These are phyloP conservation scores for Cryptococcus sp. DNA, from an alignment of 1,284 basidiomycete genomes.

Conservation along the genomic window DNA sequence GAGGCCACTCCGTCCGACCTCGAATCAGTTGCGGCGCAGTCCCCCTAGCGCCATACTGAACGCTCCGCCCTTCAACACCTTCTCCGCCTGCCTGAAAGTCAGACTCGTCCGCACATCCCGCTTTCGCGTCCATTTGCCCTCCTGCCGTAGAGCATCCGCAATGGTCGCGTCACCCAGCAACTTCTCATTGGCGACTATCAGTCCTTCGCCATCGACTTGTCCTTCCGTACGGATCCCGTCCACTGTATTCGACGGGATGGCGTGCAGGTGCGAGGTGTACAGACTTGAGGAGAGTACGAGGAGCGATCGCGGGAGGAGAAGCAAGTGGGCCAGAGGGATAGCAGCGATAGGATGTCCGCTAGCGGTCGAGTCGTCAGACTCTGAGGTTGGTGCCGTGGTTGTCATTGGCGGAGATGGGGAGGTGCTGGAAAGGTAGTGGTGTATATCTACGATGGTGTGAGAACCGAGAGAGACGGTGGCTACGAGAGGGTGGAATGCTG, in stretches of 20 bases:
- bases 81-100: slow-evolving; percentile 81
- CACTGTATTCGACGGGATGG: slow-evolving; percentile 62
- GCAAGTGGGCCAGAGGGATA: slow-evolving; percentile 67
- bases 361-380: neutral
- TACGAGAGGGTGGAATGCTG: slow-evolving; percentile 82
- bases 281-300: slow-evolving; percentile 70
- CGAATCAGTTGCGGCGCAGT: slow-evolving; percentile 10
- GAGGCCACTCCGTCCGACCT: slow-evolving; percentile 8
- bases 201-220: slow-evolving; percentile 24
- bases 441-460: slow-evolving; percentile 81
- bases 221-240: slow-evolving; percentile 52
- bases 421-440: slow-evolving; percentile 61
- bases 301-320: slow-evolving; percentile 78
- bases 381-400: slow-evolving; percentile 12
- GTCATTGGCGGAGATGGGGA: slow-evolving; percentile 48
- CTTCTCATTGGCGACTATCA: slow-evolving; percentile 62
- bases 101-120: slow-evolving; percentile 72
- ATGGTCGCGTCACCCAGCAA: slow-evolving; percentile 56
- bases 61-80: slow-evolving; percentile 57
- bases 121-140: slow-evolving; percentile 57
- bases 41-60: slow-evolving; percentile 23
- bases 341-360: slow-evolving; percentile 63
- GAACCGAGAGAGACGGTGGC: slow-evolving; percentile 85
- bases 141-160: slow-evolving; percentile 54
- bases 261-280: slow-evolving; percentile 73